A percentile compares a stretch with the other conserved stretches of the same genome.
These are phyloP conservation scores for Shiraia bambusicola DNA, from an alignment of 2,329 filamentous ascomycete genomes.

Conservation along the genomic window DNA sequence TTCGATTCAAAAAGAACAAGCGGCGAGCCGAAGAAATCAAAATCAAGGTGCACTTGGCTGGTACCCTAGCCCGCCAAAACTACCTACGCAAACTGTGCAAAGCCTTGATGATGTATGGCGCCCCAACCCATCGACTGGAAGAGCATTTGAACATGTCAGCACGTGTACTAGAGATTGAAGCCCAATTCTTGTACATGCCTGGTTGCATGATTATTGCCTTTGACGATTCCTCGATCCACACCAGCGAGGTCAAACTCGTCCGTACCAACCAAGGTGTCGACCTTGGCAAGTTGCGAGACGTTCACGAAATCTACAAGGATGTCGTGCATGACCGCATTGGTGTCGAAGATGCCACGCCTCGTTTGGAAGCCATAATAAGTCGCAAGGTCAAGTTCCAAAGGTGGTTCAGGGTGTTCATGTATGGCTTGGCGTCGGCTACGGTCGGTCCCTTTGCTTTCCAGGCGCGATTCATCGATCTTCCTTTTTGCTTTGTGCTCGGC, in stretches of 20 bases:
- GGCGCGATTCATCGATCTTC: conserved; percentile 74
- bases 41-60: conserved; percentile 63
- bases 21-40: conserved; percentile 55
- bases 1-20: conserved; percentile 40
- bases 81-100: conserved; percentile 84
- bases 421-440: conserved; percentile 72
- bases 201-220: conserved; percentile 95
- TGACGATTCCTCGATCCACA: conserved; percentile 71
- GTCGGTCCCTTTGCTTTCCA: conserved; percentile 81
- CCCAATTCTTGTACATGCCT: conserved; percentile 86
- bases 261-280: conserved; percentile 69
- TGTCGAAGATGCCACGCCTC: conserved; percentile 67
- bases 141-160: conserved; percentile 91
- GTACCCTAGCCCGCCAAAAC: conserved; percentile 74
- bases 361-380: conserved; percentile 64
- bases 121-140: conserved; percentile 86
- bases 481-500: conserved; percentile 74
- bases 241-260: conserved; percentile 77
- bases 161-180: conserved; percentile 83
- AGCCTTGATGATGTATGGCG: conserved; percentile 85
- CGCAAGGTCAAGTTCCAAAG: conserved; percentile 55
- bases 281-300: conserved; percentile 71
- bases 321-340: conserved; percentile 76
- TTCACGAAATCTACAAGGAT: conserved; percentile 77
- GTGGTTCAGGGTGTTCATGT: conserved; percentile 61